These are phyloP conservation scores for Populus alba DNA, from an alignment of 345 rosid species.

Conservation along the genomic window DNA sequence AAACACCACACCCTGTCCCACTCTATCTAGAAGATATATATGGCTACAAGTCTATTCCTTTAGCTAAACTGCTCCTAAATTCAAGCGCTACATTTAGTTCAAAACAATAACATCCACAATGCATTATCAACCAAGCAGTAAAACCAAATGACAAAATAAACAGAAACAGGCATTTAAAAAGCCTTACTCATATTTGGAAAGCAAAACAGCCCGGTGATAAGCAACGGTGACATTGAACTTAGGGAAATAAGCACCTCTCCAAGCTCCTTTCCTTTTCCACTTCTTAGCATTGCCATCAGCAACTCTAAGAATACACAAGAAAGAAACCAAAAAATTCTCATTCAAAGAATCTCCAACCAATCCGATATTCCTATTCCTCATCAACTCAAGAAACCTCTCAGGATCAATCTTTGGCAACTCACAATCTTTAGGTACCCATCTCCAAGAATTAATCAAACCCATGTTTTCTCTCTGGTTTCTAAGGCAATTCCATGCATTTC, in stretches of 20 bases:
- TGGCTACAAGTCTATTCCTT: neutral
- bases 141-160: neutral
- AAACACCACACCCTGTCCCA: neutral
- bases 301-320: conserved; percentile 70
- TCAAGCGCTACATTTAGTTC: conserved; percentile 7
- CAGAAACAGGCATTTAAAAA: neutral
- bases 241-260: conserved; percentile 95
- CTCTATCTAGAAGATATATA: neutral
- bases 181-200: conserved; percentile 68
- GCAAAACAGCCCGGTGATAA: conserved; percentile 89
- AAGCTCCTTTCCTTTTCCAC: conserved; percentile 93
- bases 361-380: conserved; percentile 82
- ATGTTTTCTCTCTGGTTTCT: conserved; percentile 63
- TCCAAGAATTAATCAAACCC: conserved; percentile 71
- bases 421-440: conserved; percentile 75
- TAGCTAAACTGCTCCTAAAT: neutral
- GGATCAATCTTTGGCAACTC: conserved; percentile 60
- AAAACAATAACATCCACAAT: neutral
- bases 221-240: conserved; percentile 77
- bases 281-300: conserved; percentile 67
- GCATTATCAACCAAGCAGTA: neutral
- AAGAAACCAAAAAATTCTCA: conserved; percentile 79
- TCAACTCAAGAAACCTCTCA: conserved; percentile 42
- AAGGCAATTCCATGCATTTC: conserved; percentile 92
- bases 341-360: conserved; percentile 87